These are phyloP conservation scores for Truncatella angustata DNA, from an alignment of 2,329 filamentous ascomycete genomes.

Conservation along the genomic window DNA sequence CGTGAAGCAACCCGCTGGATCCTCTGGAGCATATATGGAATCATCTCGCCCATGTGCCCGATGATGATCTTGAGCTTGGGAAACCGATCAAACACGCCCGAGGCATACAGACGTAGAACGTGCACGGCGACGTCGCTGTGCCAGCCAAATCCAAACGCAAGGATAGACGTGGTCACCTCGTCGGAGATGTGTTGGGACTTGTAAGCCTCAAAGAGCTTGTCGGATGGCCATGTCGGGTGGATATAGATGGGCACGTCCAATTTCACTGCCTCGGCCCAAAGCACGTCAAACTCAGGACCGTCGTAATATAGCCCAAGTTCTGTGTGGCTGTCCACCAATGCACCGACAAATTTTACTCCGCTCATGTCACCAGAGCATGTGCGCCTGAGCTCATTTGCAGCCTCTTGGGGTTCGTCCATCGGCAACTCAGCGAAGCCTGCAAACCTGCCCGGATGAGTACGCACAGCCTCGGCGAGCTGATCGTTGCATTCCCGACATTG, in stretches of 20 bases:
- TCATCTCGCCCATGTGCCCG: constrained; percentile 50
- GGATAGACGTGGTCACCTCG: constrained; percentile 31
- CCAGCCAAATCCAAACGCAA: constrained; percentile 45
- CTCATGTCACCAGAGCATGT: constrained; percentile 2
- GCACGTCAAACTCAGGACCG: constrained; percentile 36
- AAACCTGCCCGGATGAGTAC: not conserved
- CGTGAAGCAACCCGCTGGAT: constrained; percentile 27
- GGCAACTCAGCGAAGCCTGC: constrained; percentile 7
- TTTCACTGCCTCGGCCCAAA: constrained; percentile 37
- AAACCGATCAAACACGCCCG: constrained; percentile 53
- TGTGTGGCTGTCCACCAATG: constrained; percentile 8
- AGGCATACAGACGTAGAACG: constrained; percentile 47
- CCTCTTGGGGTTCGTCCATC: constrained; percentile 4
- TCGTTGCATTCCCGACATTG: constrained; percentile 6
- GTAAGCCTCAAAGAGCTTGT: constrained; percentile 25
- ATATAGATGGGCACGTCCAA: constrained; percentile 42
- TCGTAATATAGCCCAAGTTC: constrained; percentile 36
- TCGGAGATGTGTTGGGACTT: constrained; percentile 26
- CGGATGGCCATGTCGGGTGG: constrained; percentile 35
- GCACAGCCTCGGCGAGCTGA: constrained; percentile 8
- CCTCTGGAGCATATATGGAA: constrained; percentile 52
- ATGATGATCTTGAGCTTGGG: constrained; percentile 53
- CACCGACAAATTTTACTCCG: constrained; percentile 7
- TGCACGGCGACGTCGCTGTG: constrained; percentile 49
- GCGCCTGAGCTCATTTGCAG: constrained; percentile 8